Evolutionary conservation across 305 asterid species (phyloP), one percentile per base, ranked within the genome.

Genomic region (Solanum aculeatissimum): DNA sequence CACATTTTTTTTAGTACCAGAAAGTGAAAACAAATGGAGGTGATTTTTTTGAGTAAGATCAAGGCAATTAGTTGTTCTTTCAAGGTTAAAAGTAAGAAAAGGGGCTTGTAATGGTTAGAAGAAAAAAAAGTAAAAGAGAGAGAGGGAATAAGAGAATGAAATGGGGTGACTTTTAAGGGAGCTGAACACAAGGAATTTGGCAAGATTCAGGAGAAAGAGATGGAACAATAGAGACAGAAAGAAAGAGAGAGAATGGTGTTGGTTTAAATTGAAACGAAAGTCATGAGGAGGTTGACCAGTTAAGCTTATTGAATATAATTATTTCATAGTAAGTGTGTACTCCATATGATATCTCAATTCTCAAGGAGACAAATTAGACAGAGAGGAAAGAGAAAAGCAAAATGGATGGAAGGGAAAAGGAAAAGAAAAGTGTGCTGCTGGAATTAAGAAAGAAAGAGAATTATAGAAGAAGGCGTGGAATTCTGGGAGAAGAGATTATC

Each of bases 211-310:
- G 87, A 83, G 88, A 90, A 78, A 88, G 92, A 85, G 90, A 89
- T 84, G 13, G 90, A 88, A 85, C 85, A 79, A 25, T n/a, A 69
- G 88, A 85, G 87, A 85, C 68, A 87, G 85, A 86, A 51, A 38
- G 88, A 86, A 86, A 88, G 65, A 70, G 83, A 77, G 75, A 66
- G 19, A 29, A 83, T 35, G 75, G 89, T 87, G 93, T 86, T 80
- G 90, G 93, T 83, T 85, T 84, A 84, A 84, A 86, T 54, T 80
- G 91, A 86, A 91, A 90, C 88, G 88, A 88, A 32, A 86, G 88
- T 69, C 10, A 69, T 80, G 89, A 87, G 62, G 88, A 89, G 89
- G 95, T 25, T 38, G 79, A 25, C 88, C 91, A 91, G 88, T 92
- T 86, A 87, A 51, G 87, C 81, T 23, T 66, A 78, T 49, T 38